These are phyloP conservation scores for Venturia oleaginea DNA, from an alignment of 2,329 filamentous ascomycete genomes.

Conservation along the genomic window DNA sequence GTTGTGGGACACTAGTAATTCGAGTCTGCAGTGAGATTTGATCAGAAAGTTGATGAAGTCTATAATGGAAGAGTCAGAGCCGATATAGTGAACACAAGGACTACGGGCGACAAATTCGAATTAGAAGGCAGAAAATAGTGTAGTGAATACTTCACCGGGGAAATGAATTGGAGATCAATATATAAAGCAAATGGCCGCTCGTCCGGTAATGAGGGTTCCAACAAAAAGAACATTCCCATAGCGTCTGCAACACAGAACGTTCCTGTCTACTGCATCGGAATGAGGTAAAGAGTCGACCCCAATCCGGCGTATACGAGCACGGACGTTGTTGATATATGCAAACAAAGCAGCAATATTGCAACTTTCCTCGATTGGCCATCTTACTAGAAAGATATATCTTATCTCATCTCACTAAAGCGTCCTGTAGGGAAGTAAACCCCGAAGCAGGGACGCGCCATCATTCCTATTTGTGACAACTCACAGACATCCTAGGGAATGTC, in stretches of 20 bases:
- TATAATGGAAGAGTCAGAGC: background rate
- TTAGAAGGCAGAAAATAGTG: no score
- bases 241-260: background rate
- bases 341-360: background rate
- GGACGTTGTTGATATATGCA: background rate
- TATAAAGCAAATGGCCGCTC: no score
- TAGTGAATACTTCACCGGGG: no score
- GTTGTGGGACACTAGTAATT: no score
- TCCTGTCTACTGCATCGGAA: background rate
- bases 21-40: background rate
- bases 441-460: no score
- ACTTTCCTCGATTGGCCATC: background rate
- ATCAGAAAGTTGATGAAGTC: background rate
- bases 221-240: background rate
- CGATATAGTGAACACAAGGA: background rate
- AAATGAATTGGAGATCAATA: no score
- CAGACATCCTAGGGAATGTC: no score
- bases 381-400: background rate
- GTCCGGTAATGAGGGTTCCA: no score
- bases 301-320: background rate
- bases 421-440: no score
- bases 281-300: background rate
- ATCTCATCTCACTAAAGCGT: no score
- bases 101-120: background rate
- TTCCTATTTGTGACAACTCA: no score